Evolutionary conservation across 2,329 filamentous ascomycete species (phyloP), one percentile per base, ranked within the genome.

Genomic region (Amauroascus niger): DNA sequence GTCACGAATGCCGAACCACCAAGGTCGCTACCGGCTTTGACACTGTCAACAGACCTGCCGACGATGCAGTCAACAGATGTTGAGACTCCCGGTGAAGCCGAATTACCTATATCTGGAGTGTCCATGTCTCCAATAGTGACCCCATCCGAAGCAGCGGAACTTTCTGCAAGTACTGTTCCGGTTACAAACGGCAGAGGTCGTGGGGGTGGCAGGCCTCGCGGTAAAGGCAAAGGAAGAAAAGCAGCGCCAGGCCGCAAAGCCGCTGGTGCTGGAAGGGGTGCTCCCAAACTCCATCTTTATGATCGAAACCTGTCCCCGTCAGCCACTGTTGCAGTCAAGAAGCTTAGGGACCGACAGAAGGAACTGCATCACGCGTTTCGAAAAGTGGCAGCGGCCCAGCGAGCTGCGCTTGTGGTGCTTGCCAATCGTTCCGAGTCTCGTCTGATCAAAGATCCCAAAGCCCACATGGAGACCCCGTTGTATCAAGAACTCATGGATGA

Each of bases 361-460:
- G 70, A 74, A 55, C 55, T 75, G 35, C 69, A 71, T 41, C 64
- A 65, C 26, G 65, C 69, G 7, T 75, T 71, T 57, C 71, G 67
- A 54, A 67, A 64, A 48, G 65, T 75, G 11, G 71, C 68, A 24
- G 62, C 65, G 20, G 69, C 67, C 4, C 72, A 75, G 55, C 61
- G 66, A 48, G 58, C 72, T 28, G 67, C 72, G 11, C 61, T 75
- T 45, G 65, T 64, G 24, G 63, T 71, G 9, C 56, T 74, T 47
- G 70, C 71, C 3, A 64, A 62, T 13, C 67, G 70, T 24, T 67
- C 70, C 6, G 65, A 73, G 56, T 59, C 64, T 52, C 67, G 63
- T 43, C 60, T 74, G 39, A 61, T 67, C 24, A 67, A 66, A 28
- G 71, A 74, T 48, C 68, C 70, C 51, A 69, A 69, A 43, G 66